Base-by-base conservation (phyloP, 2,329 filamentous ascomycete species). In the Escovopsis weberi region DNA sequence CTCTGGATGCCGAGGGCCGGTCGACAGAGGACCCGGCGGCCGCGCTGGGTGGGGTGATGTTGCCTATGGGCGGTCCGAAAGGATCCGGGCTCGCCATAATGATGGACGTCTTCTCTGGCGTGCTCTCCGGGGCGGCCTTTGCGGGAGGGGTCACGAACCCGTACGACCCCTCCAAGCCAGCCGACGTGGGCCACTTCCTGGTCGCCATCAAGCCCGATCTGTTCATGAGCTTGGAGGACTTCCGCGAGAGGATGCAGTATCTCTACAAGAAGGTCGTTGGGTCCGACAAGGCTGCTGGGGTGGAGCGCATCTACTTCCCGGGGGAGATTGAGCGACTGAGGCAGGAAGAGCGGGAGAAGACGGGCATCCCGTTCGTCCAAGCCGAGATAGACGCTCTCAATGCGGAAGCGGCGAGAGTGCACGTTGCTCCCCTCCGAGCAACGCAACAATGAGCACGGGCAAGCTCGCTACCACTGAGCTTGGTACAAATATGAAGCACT, bases 21-120 rank as follows among this genome's bases (percentile, higher is more conserved):
- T 68, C 62, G n/a, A 86, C 83, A 0, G 74, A 82, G 43, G 82
- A 91, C 51, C 83, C 85, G 0, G 72, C 68, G 1, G 69, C 68
- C 18, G 85, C 85, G 0, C 62, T 91, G 9, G 74, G 76, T 32
- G 84, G 84, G 1, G 82, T 88, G 4, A 89, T 91, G 85, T 62
- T 89, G 18, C 84, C 85, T 0, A 87, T 91, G 81, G 84, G 84
- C 2, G 85, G 85, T 0, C 83, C 85, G 0, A 91, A 91, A 59
- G 85, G 85, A 0, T 84, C 80, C 2, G 85, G 74, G 0, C 58
- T 91, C 35, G 67, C 82, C 0, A 75, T 91, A 43, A 89, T 87
- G 82, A 91, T 91, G 85, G 84, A 91, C 55, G 81, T 93, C 2
- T 89, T 91, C 55, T 87, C 82, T 0, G 85, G 84, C 0, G 80